phyloP scores from a whole-genome alignment of 805 yeast genomes.

The Schizosaccharomyces osmophilus region DNA sequence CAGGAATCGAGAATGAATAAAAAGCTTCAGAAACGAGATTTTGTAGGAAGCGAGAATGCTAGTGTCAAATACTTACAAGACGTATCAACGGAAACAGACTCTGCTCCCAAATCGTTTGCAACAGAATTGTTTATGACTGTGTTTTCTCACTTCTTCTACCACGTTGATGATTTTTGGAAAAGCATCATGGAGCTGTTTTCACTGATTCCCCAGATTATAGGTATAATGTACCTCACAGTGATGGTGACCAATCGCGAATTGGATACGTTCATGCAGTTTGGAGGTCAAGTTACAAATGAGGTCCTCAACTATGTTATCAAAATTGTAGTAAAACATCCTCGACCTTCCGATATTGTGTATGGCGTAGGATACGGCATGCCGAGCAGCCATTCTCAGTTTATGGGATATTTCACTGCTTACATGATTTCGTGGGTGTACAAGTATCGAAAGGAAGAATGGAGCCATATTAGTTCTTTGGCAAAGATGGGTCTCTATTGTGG shows the following conservation, averaged over 20 bases:
- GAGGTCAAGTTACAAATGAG: neutral
- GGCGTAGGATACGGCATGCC: constrained; percentile 53
- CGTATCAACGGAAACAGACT: too few species aligned
- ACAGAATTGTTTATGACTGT: neutral
- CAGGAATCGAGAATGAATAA: neutral
- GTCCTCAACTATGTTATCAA: neutral
- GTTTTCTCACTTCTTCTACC: neutral
- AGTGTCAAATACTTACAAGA: too few species aligned
- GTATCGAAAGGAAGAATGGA: neutral
- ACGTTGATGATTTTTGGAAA: neutral
- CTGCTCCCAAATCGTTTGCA: neutral
- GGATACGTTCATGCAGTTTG: neutral
- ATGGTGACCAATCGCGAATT: neutral
- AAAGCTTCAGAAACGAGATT: too few species aligned
- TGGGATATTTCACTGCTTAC: constrained; percentile 27
- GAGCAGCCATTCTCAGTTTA: constrained; percentile 63
- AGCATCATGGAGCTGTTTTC: neutral
- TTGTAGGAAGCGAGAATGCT: too few species aligned
- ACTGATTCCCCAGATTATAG: neutral
- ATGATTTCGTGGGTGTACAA: neutral
- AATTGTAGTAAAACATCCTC: neutral
- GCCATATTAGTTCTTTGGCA: neutral
- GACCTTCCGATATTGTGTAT: neutral
- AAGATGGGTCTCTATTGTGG: neutral
- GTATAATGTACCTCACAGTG: neutral